These are phyloP conservation scores for Erigeron philadelphicus DNA, from an alignment of 140 eudicot genomes.

Conservation along the genomic window DNA sequence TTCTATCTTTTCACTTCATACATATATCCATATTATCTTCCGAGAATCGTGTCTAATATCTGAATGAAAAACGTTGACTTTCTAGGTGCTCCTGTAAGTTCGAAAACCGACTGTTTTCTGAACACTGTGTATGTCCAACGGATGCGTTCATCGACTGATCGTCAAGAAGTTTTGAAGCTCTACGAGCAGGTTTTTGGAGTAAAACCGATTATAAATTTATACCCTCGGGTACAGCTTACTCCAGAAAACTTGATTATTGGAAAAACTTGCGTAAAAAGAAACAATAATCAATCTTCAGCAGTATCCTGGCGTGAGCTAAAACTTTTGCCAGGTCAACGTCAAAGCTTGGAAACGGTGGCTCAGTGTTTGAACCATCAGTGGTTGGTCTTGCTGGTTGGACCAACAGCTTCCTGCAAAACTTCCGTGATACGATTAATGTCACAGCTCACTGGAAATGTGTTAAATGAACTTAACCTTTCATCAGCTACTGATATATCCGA, in stretches of 20 bases:
- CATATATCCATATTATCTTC: neutral
- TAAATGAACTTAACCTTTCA: constrained; percentile 84
- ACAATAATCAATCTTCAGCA: constrained; percentile 35
- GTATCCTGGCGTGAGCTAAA: constrained; percentile 46
- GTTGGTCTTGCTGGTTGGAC: constrained; percentile 88
- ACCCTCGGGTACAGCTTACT: constrained; percentile 63
- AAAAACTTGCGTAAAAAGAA: constrained; percentile 46
- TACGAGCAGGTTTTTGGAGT: constrained; percentile 59
- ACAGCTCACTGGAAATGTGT: constrained; percentile 72
- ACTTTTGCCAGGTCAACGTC: constrained; percentile 60
- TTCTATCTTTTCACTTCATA: constrained; percentile 4
- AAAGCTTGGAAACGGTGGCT: constrained; percentile 71
- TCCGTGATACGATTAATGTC: constrained; percentile 75
- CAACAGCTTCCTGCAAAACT: constrained; percentile 88
- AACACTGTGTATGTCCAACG: constrained; percentile 83
- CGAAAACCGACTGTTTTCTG: constrained; percentile 59
- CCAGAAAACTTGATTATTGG: constrained; percentile 55
- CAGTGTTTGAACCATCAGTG: constrained; percentile 72
- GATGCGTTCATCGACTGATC: constrained; percentile 82
- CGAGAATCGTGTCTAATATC: neutral
- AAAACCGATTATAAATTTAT: constrained; percentile 47
- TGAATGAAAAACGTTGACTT: neutral
- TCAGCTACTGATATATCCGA: constrained; percentile 93
- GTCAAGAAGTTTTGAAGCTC: constrained; percentile 54
- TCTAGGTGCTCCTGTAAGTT: constrained; percentile 54